These are phyloP conservation scores for Litchi chinensis DNA, from an alignment of 345 rosid species.

Conservation along the genomic window DNA sequence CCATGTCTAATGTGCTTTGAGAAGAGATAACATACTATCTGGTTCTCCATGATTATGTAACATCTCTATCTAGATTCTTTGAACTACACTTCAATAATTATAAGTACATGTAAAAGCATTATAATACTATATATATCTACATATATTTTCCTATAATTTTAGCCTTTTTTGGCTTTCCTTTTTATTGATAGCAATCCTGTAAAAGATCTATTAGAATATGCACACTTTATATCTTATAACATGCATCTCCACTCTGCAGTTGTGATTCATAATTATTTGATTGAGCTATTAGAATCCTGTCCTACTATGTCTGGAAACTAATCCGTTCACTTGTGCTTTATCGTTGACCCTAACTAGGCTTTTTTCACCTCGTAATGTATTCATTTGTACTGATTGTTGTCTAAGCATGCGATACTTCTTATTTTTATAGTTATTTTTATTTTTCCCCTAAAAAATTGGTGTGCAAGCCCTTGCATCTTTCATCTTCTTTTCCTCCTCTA, in stretches of 20 bases:
- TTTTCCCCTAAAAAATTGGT: neutral
- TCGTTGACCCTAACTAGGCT: neutral
- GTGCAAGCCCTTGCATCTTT: too few species aligned
- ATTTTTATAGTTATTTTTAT: neutral
- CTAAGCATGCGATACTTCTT: too few species aligned
- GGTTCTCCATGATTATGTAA: slow-evolving; percentile 30
- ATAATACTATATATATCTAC: slow-evolving; percentile 3
- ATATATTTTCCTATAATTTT: slow-evolving; percentile 7
- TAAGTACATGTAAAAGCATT: slow-evolving; percentile 16
- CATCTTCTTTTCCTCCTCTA: neutral
- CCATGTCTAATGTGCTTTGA: slow-evolving; percentile 34
- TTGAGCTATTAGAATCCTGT: neutral
- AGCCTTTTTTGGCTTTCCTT: slow-evolving; percentile 22
- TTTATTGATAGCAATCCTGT: slow-evolving; percentile 11
- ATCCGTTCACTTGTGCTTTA: neutral
- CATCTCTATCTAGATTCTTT: slow-evolving; percentile 32
- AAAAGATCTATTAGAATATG: slow-evolving; percentile 14
- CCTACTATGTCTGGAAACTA: neutral
- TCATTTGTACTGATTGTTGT: too few species aligned
- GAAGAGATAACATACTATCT: slow-evolving; percentile 29
- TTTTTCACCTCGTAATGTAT: too few species aligned
- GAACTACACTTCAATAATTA: slow-evolving; percentile 41
- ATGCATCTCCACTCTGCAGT: slow-evolving; percentile 5
- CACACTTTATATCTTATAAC: slow-evolving; percentile 16
- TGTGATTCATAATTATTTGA: slow-evolving; percentile 9